Base-by-base conservation (phyloP, 495 filamentous ascomycete genomes). In the Hypoxylon rickii region DNA sequence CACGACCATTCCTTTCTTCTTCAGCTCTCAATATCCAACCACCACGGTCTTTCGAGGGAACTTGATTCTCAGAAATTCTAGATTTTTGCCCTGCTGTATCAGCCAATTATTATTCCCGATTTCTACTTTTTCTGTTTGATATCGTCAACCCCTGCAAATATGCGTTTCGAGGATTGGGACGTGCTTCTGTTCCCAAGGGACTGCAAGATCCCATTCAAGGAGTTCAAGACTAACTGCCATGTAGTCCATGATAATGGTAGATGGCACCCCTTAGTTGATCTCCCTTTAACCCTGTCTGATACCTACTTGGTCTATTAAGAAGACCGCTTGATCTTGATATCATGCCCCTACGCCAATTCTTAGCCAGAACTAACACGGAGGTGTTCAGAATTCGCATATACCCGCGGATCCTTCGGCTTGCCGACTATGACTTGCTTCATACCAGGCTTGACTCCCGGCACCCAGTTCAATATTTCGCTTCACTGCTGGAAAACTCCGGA, bases 161-260 rank as follows among this genome's bases (percentile, higher is more conserved):
- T 95, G 90, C 85, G 90, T 44, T 95, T 89, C 76, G 79, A 87
- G 50, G 85, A 87, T 61, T 94, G 90, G 91, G 91, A 95, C 66
- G 79, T 93, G 44, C 83, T 95, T 42, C 75, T 96, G 49, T 94
- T 95, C 69, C 86, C 89, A 0, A 68, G 67, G 44, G 75, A 79
- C 55, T 66, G 64, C 40, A 76, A 74, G 48, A 78, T 88, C 13
- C 90, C 90, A 7, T 69, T 93, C 36, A 89, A 92, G 66, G 91
- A 96, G 67, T 96, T 94, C 81, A 88, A 86, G 65, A 91, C 89
- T 12, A 80, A 83, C 59, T 96, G 90, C 70, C 88, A 86, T 70
- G 87, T 88, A 13, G 81, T 86, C 31, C 83, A 83, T 31, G 89
- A 92, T 65, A 66, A 76, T 46, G 80, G 84, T 82, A 67, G 64